Conservation (phyloP, 1,139 yeast species). For the Scheffersomyces parashehatae region DNA sequence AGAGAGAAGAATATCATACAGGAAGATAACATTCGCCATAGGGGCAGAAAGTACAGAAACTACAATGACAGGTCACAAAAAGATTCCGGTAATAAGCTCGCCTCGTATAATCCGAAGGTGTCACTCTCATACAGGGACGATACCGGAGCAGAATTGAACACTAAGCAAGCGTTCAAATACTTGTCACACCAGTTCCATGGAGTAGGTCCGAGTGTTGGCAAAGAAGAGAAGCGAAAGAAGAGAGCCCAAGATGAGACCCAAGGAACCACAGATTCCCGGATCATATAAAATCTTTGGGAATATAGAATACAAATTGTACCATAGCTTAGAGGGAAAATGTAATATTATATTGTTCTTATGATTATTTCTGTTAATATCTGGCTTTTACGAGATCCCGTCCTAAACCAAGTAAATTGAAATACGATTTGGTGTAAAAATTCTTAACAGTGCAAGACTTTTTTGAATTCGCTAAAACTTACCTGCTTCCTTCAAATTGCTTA, state of each 20-base stretch:
- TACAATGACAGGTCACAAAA: constrained; percentile 1
- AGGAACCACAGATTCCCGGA: not conserved
- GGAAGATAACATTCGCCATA: constrained; percentile 10
- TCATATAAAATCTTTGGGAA: not conserved
- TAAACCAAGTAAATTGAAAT: no score
- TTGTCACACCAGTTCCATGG: constrained; percentile 91
- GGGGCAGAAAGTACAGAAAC: constrained; percentile 16
- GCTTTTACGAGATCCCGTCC: no score
- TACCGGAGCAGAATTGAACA: constrained; percentile 60
- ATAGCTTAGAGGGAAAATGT: no score
- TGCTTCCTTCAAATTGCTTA: no score
- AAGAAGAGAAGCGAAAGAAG: constrained; percentile 11
- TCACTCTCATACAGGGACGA: constrained; percentile 69
- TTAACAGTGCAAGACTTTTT: no score
- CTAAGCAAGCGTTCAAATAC: constrained; percentile 83
- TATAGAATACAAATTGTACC: no score
- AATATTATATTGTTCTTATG: no score
- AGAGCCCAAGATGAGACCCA: constrained; percentile 3
- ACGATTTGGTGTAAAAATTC: no score
- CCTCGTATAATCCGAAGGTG: constrained; percentile 64
- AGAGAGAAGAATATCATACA: constrained; percentile 25
- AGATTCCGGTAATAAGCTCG: constrained; percentile 29
- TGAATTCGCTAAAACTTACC: no score
- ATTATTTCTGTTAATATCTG: no score
- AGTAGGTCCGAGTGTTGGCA: constrained; percentile 16